Percentiles rank a stretch among this genome's conserved stretches.
Conservation (phyloP, 1,139 yeast genomes). For the Lodderomyces pseudojiufengensis region DNA sequence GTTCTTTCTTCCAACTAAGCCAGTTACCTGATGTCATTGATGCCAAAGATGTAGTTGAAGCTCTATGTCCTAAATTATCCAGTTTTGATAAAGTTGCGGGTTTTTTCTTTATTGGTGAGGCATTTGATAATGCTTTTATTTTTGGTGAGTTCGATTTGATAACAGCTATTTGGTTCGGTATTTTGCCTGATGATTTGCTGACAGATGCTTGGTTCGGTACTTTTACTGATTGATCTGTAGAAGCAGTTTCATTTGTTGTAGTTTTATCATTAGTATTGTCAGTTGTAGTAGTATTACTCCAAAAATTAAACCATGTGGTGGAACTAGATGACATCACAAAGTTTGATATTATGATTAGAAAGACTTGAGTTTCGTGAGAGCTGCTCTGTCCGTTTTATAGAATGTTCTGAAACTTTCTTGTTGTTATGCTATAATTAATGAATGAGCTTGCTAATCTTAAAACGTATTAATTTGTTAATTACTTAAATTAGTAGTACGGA, state of each 20-base stretch:
- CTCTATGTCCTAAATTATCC: constrained; percentile 11
- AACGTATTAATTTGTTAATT: too few relatives aligned
- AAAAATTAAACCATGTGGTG: constrained; percentile 5
- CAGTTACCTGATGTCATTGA: constrained; percentile 21
- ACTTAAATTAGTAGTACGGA: too few relatives aligned
- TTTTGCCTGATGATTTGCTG: neutral
- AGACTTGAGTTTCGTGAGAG: too few relatives aligned
- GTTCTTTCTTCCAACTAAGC: constrained; percentile 17
- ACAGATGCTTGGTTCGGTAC: neutral
- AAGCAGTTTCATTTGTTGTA: neutral
- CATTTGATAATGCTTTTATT: too few relatives aligned
- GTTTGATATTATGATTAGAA: too few relatives aligned
- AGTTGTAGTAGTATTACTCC: constrained; percentile 1
- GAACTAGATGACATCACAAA: constrained; percentile 4
- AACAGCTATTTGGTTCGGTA: neutral
- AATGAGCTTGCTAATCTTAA: too few relatives aligned
- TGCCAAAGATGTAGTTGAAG: constrained; percentile 20
- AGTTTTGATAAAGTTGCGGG: neutral
- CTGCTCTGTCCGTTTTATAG: too few relatives aligned
- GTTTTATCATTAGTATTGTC: neutral
- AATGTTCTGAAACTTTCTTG: too few relatives aligned
- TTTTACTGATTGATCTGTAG: neutral
- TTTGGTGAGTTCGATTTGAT: neutral
- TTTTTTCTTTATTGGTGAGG: constrained; percentile 2
- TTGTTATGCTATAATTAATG: too few relatives aligned